A percentile compares a stretch with the other conserved stretches of the same genome.
Evolutionary conservation across 75 land plant species (phyloP).

Genomic region (Gnetum montanum): DNA sequence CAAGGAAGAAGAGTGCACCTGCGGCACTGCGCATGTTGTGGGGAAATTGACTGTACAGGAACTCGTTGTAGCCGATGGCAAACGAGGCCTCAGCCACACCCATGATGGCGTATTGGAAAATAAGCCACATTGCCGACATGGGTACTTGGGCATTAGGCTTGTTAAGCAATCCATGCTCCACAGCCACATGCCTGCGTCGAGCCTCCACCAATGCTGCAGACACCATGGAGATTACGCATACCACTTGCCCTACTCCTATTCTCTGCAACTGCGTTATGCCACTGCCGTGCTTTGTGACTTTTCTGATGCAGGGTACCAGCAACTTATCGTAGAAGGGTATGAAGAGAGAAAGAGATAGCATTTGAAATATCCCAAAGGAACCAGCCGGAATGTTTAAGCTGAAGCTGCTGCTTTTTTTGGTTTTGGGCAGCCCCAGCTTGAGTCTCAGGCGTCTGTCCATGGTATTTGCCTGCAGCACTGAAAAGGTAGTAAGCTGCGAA

Average conservation of each 20-base stretch:
- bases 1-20: slow-evolving; percentile 43
- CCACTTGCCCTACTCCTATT: slow-evolving; percentile 42
- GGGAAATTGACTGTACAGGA: slow-evolving; percentile 50
- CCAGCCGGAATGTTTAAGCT: slow-evolving; percentile 49
- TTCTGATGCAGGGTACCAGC: slow-evolving; percentile 32
- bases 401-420: slow-evolving; percentile 5
- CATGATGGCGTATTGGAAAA: slow-evolving; percentile 40
- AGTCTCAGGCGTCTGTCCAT: no score
- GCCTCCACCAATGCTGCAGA: slow-evolving; percentile 52
- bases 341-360: slow-evolving; percentile 36
- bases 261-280: slow-evolving; percentile 61
- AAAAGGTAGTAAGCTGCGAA: background rate
- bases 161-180: slow-evolving; percentile 3
- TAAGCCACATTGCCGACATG: slow-evolving; percentile 26
- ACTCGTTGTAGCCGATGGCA: slow-evolving; percentile 45
- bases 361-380: slow-evolving; percentile 30
- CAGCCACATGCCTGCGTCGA: slow-evolving; percentile 26
- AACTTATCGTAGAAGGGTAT: slow-evolving; percentile 57
- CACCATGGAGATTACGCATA: slow-evolving; percentile 42
- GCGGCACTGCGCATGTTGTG: slow-evolving; percentile 65
- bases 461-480: no score
- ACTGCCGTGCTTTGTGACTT: slow-evolving; percentile 21
- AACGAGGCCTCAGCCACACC: slow-evolving; percentile 56
- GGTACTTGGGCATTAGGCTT: slow-evolving; percentile 11
- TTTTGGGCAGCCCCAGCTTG: background rate